Percentiles rank a stretch among this genome's conserved stretches.
phyloP scores from a whole-genome alignment of 73 alveolate genomes.

The Breviolum minutum region DNA sequence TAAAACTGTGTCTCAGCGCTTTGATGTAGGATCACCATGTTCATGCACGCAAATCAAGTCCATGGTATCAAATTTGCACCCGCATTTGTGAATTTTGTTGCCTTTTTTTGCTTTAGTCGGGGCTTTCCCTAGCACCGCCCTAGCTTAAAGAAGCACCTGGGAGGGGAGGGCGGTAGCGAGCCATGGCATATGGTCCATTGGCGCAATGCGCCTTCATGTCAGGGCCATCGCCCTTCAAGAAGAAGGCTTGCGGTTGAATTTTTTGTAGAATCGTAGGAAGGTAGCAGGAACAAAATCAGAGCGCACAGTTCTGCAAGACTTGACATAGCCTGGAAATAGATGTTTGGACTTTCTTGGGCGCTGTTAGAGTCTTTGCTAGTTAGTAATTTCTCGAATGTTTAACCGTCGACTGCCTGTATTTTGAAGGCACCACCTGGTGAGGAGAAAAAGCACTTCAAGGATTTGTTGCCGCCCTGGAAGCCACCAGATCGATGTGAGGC shows the following conservation, averaged over 20 bases:
- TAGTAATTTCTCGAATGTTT: background rate
- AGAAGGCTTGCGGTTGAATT: conserved; percentile 14
- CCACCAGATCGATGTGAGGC: conserved; percentile 90
- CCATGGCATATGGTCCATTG: conserved; percentile 94
- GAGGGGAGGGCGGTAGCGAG: conserved; percentile 41
- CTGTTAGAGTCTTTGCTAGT: background rate
- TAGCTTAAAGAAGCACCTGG: conserved; percentile 20
- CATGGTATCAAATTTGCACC: too few species aligned
- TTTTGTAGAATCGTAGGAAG: background rate
- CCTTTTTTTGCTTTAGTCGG: too few species aligned
- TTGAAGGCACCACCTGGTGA: conserved; percentile 71
- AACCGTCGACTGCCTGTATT: background rate
- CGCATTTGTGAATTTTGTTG: too few species aligned
- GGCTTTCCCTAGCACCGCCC: background rate
- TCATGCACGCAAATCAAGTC: too few species aligned
- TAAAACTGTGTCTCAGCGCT: too few species aligned
- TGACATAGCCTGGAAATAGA: background rate
- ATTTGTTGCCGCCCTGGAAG: conserved; percentile 81
- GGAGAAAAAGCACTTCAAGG: conserved; percentile 77
- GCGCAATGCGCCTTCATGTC: conserved; percentile 94
- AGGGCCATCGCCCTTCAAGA: conserved; percentile 93
- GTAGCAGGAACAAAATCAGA: background rate
- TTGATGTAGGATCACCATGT: too few species aligned
- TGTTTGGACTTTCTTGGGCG: background rate
- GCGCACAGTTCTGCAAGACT: background rate